phyloP scores from a whole-genome alignment of 2,329 filamentous ascomycete genomes.

The Chaetothyriales sp. region DNA sequence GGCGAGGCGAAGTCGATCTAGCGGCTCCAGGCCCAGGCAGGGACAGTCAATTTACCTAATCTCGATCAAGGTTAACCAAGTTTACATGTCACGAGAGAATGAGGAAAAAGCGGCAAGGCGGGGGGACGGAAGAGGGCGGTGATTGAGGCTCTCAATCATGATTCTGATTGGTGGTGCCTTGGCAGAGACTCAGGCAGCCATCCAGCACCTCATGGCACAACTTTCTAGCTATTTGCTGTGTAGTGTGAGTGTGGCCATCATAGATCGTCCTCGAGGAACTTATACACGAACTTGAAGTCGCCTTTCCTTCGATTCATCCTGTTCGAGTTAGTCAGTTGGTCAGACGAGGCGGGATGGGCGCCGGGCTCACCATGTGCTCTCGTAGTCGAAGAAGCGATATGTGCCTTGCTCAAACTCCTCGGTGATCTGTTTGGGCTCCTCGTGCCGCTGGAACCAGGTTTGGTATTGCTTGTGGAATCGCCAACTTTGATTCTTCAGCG shows the following conservation, averaged over 20 bases:
- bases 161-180: not conserved
- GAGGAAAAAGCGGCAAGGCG: not conserved
- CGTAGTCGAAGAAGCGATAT: constrained; percentile 98
- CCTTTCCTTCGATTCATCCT: constrained; percentile 99
- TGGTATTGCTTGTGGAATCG: constrained; percentile 99
- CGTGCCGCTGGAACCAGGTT: constrained; percentile 97
- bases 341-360: constrained; percentile 6
- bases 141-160: not conserved
- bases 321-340: constrained; percentile 12
- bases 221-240: not conserved
- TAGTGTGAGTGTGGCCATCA: constrained; percentile 26
- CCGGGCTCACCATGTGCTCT: constrained; percentile 82
- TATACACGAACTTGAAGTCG: constrained; percentile 97
- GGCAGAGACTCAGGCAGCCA: not conserved
- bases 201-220: not conserved
- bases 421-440: constrained; percentile 96
- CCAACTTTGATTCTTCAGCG: constrained; percentile 97
- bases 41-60: no score
- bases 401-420: constrained; percentile 98
- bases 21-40: no score
- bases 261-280: constrained; percentile 91
- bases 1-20: not conserved
- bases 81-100: not conserved
- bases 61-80: not conserved
- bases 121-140: not conserved